These are phyloP conservation scores for Chlamydomonas incerta DNA, from an alignment of 139 green algal genomes.

Conservation along the genomic window DNA sequence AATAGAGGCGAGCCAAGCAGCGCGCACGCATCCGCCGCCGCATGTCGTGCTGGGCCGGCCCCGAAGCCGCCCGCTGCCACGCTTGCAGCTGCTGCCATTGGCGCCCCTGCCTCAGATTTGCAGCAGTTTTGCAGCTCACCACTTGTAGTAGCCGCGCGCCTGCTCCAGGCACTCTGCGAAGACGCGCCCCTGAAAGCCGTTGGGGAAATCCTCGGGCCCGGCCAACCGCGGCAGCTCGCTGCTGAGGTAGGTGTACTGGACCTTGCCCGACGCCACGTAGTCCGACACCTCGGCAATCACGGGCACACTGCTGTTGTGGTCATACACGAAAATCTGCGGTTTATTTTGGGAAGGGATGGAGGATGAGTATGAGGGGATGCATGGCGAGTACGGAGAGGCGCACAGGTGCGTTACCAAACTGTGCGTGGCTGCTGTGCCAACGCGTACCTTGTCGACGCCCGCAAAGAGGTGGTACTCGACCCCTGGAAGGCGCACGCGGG, in stretches of 20 bases:
- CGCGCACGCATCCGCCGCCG: neutral
- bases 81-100: too few relatives aligned
- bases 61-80: too few relatives aligned
- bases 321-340: neutral
- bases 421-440: too few relatives aligned
- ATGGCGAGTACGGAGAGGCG: too few relatives aligned
- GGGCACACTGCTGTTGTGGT: neutral
- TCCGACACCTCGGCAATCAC: neutral
- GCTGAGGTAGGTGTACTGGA: neutral
- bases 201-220: neutral
- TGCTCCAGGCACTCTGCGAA: neutral
- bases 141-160: neutral
- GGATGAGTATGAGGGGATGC: too few relatives aligned
- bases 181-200: neutral
- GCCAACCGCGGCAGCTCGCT: neutral
- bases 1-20: neutral
- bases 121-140: too few relatives aligned
- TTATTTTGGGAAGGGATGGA: too few relatives aligned
- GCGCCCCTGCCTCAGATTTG: too few relatives aligned
- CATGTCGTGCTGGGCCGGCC: neutral
- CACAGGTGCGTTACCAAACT: too few relatives aligned
- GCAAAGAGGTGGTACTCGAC: constrained; percentile 2
- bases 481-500: neutral
- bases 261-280: neutral
- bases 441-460: neutral